A percentile compares a stretch with the other conserved stretches of the same genome.
These are phyloP conservation scores for Wickerhamomyces xylosicus DNA, from an alignment of 805 yeast species.

Conservation along the genomic window DNA sequence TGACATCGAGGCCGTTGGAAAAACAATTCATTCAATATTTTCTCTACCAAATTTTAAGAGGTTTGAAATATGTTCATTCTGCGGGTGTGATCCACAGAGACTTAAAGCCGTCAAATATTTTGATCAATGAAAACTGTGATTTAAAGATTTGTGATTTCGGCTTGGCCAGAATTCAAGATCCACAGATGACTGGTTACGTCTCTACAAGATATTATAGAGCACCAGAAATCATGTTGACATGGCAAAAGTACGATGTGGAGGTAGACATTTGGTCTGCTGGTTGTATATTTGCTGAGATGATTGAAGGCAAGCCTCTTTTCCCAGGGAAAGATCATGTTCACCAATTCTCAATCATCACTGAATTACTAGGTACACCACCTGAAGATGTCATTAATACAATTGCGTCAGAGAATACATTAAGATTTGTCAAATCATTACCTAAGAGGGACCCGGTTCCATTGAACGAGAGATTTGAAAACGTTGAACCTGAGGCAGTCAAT, in stretches of 20 bases:
- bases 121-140: constrained; percentile 85
- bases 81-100: constrained; percentile 91
- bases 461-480: constrained; percentile 65
- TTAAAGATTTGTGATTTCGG: constrained; percentile 91
- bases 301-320: constrained; percentile 92
- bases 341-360: constrained; percentile 95
- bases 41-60: constrained; percentile 86
- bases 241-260: constrained; percentile 96
- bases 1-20: constrained; percentile 89
- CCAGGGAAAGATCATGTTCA: constrained; percentile 99
- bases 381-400: constrained; percentile 92
- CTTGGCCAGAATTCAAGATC: constrained; percentile 92
- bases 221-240: constrained; percentile 96
- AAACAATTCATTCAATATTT: constrained; percentile 96
- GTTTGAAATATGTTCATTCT: constrained; percentile 81
- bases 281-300: constrained; percentile 95
- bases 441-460: constrained; percentile 88
- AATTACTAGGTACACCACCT: constrained; percentile 93
- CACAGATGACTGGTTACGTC: constrained; percentile 98
- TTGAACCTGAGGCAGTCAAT: constrained; percentile 83
- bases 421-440: constrained; percentile 91
- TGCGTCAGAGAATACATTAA: constrained; percentile 88
- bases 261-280: constrained; percentile 99
- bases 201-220: constrained; percentile 94
- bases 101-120: constrained; percentile 74